Base-by-base conservation (phyloP, 352 stramenopile genomes). In the Phytophthora palmivora region DNA sequence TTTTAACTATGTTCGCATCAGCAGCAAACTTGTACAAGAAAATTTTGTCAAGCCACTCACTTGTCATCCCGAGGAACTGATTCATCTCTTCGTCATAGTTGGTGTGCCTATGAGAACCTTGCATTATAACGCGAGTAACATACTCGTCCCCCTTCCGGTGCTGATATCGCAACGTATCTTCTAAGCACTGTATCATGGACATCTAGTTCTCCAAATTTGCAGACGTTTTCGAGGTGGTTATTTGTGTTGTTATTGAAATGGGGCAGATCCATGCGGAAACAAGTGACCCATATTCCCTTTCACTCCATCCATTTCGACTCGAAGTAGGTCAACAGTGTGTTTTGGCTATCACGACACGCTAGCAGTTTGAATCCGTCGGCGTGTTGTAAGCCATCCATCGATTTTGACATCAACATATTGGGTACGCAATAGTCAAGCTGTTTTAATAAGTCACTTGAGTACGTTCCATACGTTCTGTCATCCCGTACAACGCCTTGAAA, bases 241-340 rank as follows among this genome's bases (percentile, higher is more conserved):
- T 53, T 61, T 6, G 32, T 53, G 33, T 61, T 61, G 19, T 61
- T 61, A 11, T 21, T 7, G n/a, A 61, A 53, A n/a, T 53, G 32
- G n/a, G 42, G 42, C 6, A 61, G 12, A 10, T 46, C 14, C 28
- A 60, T 44, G 6, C 52, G 41, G 11, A 22, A 39, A 10, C 7
- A 16, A 4, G 33, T 30, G 1, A 53, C 42, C 53, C 30, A 61
- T 32, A 61, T 53, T 7, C 53, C 22, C 11, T 53, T 47, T n/a
- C 26, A 42, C 0, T 4, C 12, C 10, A 34, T 16, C 50, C 50
- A 49, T 15, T 58, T 58, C n/a, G n/a, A n/a, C n/a, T 42, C 16
- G 18, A 59, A 59, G 28, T 59, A 59, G 3, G 1, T 26, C 39
- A 16, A 51, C 12, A 59, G 18, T 12, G 28, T 6, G 19, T 8